phyloP scores from a whole-genome alignment of 2,329 filamentous ascomycete genomes.

The Fusarium protoensiforme region DNA sequence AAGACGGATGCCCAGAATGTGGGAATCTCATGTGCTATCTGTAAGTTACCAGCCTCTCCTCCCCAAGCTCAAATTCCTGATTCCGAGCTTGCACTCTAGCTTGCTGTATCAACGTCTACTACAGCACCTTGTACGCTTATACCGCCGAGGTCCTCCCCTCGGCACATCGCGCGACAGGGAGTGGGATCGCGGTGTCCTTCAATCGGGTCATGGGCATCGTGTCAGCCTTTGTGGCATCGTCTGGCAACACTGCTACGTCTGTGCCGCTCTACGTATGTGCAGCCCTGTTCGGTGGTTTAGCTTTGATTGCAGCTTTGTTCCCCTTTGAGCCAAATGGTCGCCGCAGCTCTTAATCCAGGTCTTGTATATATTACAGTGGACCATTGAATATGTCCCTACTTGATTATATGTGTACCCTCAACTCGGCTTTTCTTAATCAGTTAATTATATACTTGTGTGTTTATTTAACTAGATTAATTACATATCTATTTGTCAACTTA shows the following conservation, averaged over 20 bases:
- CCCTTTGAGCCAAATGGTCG: conserved; percentile 23
- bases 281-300: conserved; percentile 69
- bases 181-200: conserved; percentile 76
- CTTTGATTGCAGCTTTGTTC: conserved; percentile 3
- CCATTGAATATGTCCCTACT: no score
- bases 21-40: conserved; percentile 16
- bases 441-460: no score
- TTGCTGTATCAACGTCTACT: conserved; percentile 78
- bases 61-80: not conserved
- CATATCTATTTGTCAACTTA: no score
- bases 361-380: no score
- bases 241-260: conserved; percentile 67
- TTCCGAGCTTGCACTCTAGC: conserved; percentile 55
- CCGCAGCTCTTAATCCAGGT: not conserved
- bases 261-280: conserved; percentile 78
- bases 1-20: conserved; percentile 21
- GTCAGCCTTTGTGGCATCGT: conserved; percentile 74
- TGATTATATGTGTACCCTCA: no score
- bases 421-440: no score
- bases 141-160: conserved; percentile 72
- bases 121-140: conserved; percentile 75
- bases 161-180: conserved; percentile 79
- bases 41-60: not conserved
- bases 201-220: conserved; percentile 82
- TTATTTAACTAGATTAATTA: no score